phyloP scores from a whole-genome alignment of 2,329 filamentous ascomycete species.

The Ophiobolus disseminans region DNA sequence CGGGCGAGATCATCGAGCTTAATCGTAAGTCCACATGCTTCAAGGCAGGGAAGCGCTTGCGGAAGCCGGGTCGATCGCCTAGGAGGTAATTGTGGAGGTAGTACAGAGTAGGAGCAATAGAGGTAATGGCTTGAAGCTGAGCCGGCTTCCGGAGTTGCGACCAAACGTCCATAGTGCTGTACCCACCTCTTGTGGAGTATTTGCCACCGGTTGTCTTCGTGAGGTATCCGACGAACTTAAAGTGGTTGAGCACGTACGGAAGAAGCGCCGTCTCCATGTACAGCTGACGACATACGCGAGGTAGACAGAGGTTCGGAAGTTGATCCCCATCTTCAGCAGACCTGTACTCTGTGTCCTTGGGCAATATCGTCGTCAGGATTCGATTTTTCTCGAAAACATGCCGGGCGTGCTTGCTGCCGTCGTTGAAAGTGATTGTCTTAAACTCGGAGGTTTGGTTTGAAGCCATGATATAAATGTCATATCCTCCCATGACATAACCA shows the following conservation, averaged over 20 bases:
- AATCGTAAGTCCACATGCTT: no score
- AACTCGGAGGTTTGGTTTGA: background rate
- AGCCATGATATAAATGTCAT: background rate
- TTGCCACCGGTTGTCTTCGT: background rate
- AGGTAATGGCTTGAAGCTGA: no score
- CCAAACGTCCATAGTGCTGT: no score
- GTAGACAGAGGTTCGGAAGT: background rate
- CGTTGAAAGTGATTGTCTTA: background rate
- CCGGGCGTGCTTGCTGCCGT: background rate
- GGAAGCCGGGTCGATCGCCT: no score
- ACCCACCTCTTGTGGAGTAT: background rate
- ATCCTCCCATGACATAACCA: background rate
- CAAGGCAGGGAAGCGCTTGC: no score
- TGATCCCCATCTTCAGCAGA: background rate
- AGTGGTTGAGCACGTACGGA: background rate
- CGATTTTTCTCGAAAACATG: background rate
- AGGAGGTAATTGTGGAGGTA: no score
- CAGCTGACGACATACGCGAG: background rate
- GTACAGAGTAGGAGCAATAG: no score
- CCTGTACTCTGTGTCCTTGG: no score
- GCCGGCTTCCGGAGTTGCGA: no score
- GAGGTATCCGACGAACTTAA: background rate
- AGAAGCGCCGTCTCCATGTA: background rate
- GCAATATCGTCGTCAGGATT: background rate
- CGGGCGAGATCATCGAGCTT: no score